Evolutionary conservation across 257 asterid genomes (phyloP).

Genomic region (Mentha longifolia): DNA sequence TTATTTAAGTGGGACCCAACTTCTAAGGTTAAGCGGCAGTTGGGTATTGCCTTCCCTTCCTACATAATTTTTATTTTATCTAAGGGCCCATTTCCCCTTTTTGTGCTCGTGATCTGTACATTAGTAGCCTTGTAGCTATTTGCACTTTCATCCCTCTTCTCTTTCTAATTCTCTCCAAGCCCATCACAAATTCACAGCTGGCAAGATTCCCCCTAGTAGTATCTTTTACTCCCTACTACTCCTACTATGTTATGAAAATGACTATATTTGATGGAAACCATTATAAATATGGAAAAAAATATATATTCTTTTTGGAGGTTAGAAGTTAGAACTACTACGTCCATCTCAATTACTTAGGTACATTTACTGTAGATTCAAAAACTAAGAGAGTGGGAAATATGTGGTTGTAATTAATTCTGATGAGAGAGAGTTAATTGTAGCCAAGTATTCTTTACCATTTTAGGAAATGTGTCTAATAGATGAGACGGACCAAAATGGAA

Average conservation of each 20-base stretch:
- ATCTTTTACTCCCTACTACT: background rate
- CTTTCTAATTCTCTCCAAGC: background rate
- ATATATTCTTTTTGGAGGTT: background rate
- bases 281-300: background rate
- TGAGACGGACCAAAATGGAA: no score
- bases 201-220: background rate
- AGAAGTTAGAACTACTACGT: background rate
- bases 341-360: no score
- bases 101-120: constrained; percentile 36
- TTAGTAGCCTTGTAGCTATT: constrained; percentile 15
- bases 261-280: background rate
- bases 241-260: background rate
- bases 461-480: no score
- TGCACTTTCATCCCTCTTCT: constrained; percentile 12
- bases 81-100: background rate
- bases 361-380: no score
- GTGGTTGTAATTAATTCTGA: no score
- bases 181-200: background rate
- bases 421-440: no score
- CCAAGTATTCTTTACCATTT: no score
- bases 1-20: constrained; percentile 32
- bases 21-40: constrained; percentile 33
- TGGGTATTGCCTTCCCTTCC: constrained; percentile 29
- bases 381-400: no score
- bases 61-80: background rate